Evolutionary conservation across 208 protist species (phyloP).

Genomic region (Strigomonas galati): DNA sequence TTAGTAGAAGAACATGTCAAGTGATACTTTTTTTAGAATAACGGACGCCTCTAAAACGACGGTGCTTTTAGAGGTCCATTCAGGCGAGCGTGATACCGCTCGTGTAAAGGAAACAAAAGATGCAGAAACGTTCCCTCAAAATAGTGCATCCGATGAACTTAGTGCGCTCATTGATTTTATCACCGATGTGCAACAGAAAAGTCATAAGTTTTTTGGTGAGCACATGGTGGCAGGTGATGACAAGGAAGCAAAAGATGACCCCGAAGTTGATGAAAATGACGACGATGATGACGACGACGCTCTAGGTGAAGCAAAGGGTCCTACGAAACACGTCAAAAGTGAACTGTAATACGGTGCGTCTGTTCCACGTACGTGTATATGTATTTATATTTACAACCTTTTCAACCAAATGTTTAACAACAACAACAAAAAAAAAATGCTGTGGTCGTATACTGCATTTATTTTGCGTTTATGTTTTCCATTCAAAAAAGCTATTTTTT

Average conservation of each 20-base stretch:
- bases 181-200: neutral
- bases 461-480: too few relatives aligned
- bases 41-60: neutral
- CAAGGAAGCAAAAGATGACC: neutral
- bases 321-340: neutral
- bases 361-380: too few relatives aligned
- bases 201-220: constrained; percentile 6
- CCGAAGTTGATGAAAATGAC: constrained; percentile 67
- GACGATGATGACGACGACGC: constrained; percentile 45
- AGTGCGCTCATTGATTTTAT: neutral
- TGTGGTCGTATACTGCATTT: too few relatives aligned
- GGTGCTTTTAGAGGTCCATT: neutral
- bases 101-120: neutral
- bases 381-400: too few relatives aligned
- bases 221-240: neutral
- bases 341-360: too few relatives aligned
- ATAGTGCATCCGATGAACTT: neutral
- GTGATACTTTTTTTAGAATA: neutral
- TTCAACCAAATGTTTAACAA: too few relatives aligned
- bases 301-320: constrained; percentile 22
- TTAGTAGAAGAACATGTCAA: neutral
- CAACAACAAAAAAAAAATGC: too few relatives aligned
- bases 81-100: neutral
- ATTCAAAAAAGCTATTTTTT: neutral
- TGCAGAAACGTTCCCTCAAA: neutral